Percentiles rank a stretch among this genome's conserved stretches.
Evolutionary conservation across 208 protist genomes (phyloP).

Genomic region (Leishmania major): DNA sequence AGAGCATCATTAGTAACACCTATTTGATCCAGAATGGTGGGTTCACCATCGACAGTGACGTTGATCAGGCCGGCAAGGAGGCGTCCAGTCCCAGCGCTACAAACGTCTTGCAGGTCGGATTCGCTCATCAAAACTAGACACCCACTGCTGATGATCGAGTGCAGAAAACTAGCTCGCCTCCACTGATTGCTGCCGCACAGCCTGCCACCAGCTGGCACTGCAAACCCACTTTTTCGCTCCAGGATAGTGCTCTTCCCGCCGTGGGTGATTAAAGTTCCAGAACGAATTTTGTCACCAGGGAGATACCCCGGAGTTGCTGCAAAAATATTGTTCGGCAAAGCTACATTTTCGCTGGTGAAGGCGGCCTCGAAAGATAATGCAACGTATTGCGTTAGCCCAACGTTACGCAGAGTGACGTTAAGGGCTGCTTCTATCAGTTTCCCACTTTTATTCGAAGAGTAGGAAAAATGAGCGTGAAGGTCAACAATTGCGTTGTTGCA

Average conservation of each 20-base stretch:
- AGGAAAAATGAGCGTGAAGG: conserved; percentile 36
- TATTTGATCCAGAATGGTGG: conserved; percentile 47
- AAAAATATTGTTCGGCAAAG: conserved; percentile 48
- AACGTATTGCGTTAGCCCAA: conserved; percentile 28
- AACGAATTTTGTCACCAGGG: conserved; percentile 45
- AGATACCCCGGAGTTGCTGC: conserved; percentile 62
- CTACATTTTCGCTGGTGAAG: conserved; percentile 37
- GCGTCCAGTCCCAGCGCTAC: conserved; percentile 36
- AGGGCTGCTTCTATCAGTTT: conserved; percentile 33
- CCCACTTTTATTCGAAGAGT: conserved; percentile 33
- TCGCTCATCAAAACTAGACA: conserved; percentile 51
- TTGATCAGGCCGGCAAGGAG: conserved; percentile 44
- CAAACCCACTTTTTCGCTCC: conserved; percentile 63
- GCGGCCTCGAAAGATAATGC: conserved; percentile 48
- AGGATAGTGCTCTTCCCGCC: conserved; percentile 46
- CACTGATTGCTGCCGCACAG: conserved; percentile 35
- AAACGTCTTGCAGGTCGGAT: conserved; percentile 50
- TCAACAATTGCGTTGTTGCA: conserved; percentile 60
- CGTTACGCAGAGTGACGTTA: conserved; percentile 27
- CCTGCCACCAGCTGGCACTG: conserved; percentile 63
- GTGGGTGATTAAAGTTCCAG: conserved; percentile 43
- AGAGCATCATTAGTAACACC: conserved; percentile 75
- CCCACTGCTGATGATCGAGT: conserved; percentile 59
- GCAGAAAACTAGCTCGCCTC: conserved; percentile 55
- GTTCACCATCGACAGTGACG: conserved; percentile 9